phyloP scores from a whole-genome alignment of 768 basidiomycete genomes.

The Udeniomyces megalosporus region DNA sequence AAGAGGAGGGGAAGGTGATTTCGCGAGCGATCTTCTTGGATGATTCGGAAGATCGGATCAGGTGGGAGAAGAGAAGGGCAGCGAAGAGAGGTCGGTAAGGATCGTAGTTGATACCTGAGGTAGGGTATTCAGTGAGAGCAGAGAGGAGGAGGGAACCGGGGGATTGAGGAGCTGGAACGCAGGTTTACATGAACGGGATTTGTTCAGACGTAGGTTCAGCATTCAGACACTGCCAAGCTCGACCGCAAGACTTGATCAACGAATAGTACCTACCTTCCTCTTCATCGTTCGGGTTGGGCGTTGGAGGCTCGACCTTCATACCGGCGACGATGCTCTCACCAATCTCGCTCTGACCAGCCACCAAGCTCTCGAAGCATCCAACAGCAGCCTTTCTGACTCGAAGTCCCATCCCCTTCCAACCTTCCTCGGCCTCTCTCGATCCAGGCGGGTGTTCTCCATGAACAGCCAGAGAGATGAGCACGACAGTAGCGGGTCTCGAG shows the following conservation, averaged over 20 bases:
- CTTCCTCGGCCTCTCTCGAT: background rate
- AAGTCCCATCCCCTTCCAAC: slow-evolving; percentile 1
- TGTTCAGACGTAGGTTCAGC: background rate
- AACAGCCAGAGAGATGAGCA: slow-evolving; percentile 8
- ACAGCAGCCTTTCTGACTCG: slow-evolving; percentile 8
- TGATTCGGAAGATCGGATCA: slow-evolving; percentile 31
- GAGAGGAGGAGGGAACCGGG: slow-evolving; percentile 32
- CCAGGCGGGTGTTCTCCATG: slow-evolving; percentile 8
- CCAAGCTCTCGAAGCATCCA: background rate
- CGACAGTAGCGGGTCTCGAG: background rate
- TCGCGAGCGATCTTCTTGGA: slow-evolving; percentile 33
- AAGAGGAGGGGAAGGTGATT: slow-evolving; percentile 25
- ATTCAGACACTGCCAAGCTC: no score
- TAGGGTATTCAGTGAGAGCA: slow-evolving; percentile 29
- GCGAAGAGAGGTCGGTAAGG: slow-evolving; percentile 30
- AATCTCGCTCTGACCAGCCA: background rate
- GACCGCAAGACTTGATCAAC: no score
- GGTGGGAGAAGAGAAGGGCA: slow-evolving; percentile 28
- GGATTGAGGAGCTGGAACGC: slow-evolving; percentile 24
- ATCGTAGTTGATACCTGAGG: slow-evolving; percentile 22
- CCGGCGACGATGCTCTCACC: background rate
- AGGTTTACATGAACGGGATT: slow-evolving; percentile 16
- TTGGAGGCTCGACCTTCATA: slow-evolving; percentile 6
- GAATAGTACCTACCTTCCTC: slow-evolving; percentile 1
- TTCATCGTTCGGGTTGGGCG: background rate